These are phyloP conservation scores for Leishmania mexicana DNA, from an alignment of 208 protist genomes.

Conservation along the genomic window DNA sequence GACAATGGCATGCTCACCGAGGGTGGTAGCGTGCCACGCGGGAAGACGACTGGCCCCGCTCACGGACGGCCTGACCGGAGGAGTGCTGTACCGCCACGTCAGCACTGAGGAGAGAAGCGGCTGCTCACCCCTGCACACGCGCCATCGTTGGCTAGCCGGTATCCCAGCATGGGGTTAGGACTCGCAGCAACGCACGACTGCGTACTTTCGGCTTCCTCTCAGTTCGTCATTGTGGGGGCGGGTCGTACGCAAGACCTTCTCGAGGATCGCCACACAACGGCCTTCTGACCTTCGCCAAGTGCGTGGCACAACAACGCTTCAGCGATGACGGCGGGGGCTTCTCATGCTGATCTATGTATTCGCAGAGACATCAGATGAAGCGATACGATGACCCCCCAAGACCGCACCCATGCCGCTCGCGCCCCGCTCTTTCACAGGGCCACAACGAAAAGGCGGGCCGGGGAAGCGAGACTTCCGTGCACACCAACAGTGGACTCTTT, in stretches of 20 bases:
- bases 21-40: neutral
- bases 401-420: neutral
- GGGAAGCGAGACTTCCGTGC: no score
- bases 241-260: neutral
- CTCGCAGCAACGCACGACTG: neutral
- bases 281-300: neutral
- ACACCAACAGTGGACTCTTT: no score
- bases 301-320: neutral
- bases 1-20: neutral
- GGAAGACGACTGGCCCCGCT: neutral
- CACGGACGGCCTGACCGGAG: neutral
- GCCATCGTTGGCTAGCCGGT: no score
- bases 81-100: neutral
- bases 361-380: neutral
- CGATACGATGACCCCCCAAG: neutral
- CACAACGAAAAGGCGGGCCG: no score
- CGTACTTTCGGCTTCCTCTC: neutral
- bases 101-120: neutral
- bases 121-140: neutral
- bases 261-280: neutral
- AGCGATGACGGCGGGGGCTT: no score
- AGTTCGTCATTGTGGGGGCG: neutral
- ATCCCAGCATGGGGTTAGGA: neutral
- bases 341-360: neutral
- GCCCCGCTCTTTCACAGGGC: no score